Base-by-base conservation (phyloP, 495 filamentous ascomycete genomes). In the Penicillium bovifimosum region DNA sequence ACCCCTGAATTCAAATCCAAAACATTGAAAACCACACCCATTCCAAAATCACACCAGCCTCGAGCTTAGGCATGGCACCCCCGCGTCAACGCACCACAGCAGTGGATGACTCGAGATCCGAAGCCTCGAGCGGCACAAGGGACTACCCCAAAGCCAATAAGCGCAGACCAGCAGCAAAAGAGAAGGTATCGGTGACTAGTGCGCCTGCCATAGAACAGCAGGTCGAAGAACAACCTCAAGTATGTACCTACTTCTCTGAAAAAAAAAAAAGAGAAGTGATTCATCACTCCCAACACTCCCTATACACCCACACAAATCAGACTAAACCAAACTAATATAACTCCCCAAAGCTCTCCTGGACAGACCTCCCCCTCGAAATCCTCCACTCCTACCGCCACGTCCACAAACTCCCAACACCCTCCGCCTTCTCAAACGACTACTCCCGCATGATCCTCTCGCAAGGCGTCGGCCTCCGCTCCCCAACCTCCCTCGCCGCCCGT, bases 341-440 rank as follows among this genome's bases (percentile, higher is more conserved):
- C 6, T 17, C 11, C 33, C 28, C 17, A 17, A 5, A 95, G 89
- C 79, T 95, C 49, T 77, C 83, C 56, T 95, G 89, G 89, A 74
- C 80, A 31, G 79, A 85, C 26, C 84, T 90, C 60, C 82, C 88
- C 14, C 73, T 81, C 56, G 75, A 81, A 16, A 76, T 90, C 58
- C 81, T 95, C 52, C 86, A 92, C 68, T 79, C 81, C 63, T 95
- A 95, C 75, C 84, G 88, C 53, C 81, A 87, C 61, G 79, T 84
- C 53, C 86, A 92, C 73, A 81, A 82, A 56, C 77, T 95, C 56
- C 75, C 80, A 57, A 86, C 84, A 1, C 84, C 88, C 20, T 70
- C 65, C 54, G 77, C 88, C 56, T 91, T 85, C 75, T 76, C 80
- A 53, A 86, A 76, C 52, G 78, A 85, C 32, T 84, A 86, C 67